Conservation (phyloP, 805 yeast species). For the Yarrowia sp. region DNA sequence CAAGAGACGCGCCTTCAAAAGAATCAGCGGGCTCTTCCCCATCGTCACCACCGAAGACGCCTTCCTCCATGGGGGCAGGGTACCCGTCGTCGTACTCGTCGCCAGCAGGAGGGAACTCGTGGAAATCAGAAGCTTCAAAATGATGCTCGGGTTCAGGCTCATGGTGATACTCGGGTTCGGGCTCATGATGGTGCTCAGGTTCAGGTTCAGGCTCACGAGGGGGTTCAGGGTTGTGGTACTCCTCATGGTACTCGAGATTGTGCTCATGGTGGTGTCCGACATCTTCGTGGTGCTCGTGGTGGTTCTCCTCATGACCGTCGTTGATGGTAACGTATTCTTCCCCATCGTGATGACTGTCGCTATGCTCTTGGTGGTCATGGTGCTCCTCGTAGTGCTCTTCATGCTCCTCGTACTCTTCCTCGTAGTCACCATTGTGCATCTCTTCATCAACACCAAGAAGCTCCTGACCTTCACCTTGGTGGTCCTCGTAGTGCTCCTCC, state of each 20-base stretch:
- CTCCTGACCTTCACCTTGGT: neutral
- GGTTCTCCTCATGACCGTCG: neutral
- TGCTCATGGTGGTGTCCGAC: conserved; percentile 4
- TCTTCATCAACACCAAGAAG: neutral
- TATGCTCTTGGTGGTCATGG: neutral
- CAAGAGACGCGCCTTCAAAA: conserved; percentile 22
- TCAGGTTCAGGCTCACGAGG: neutral
- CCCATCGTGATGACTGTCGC: conserved; percentile 1
- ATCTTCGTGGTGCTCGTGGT: neutral
- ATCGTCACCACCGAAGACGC: neutral
- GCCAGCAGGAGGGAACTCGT: conserved; percentile 22
- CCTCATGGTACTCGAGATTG: conserved; percentile 18
- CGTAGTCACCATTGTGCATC: neutral
- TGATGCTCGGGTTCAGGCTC: conserved; percentile 1
- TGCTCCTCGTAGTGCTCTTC: neutral
- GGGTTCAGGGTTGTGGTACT: conserved; percentile 11
- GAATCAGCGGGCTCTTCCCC: neutral
- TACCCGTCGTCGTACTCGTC: conserved; percentile 3
- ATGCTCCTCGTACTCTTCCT: neutral
- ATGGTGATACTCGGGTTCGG: neutral
- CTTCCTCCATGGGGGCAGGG: neutral
- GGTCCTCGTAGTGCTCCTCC: neutral
- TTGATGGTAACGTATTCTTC: neutral
- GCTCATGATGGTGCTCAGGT: neutral
- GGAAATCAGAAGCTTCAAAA: conserved; percentile 6